Evolutionary conservation across 305 asterid species (phyloP).

Genomic region (Fraxinus xanthoxyloides): DNA sequence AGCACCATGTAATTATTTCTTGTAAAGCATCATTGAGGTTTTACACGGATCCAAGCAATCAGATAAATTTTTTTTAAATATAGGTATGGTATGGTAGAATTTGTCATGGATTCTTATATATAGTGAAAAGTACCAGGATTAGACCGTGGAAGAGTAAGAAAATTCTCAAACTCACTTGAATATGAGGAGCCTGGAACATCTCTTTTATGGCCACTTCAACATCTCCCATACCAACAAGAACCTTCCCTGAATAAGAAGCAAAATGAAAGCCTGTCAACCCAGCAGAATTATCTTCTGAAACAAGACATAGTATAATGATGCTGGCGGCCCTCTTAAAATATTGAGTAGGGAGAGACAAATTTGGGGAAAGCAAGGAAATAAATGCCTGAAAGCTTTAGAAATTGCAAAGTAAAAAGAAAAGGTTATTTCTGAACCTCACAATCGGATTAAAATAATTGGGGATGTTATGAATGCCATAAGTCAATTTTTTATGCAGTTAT

Average conservation of each 20-base stretch:
- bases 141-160: constrained; percentile 1
- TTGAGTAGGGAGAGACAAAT: not conserved
- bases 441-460: not conserved
- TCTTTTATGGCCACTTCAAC: constrained; percentile 89
- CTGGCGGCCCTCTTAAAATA: not conserved
- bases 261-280: not conserved
- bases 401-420: not conserved
- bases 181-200: constrained; percentile 99
- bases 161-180: constrained; percentile 59
- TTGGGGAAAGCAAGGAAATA: constrained; percentile 1
- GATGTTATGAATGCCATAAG: not conserved
- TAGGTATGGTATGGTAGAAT: not conserved
- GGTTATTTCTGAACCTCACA: not conserved
- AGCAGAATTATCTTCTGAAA: constrained; percentile 8
- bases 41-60: not conserved
- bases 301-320: constrained; percentile 7
- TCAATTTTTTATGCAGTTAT: not conserved
- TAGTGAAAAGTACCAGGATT: not conserved
- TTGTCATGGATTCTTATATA: not conserved
- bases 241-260: constrained; percentile 48
- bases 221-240: constrained; percentile 65
- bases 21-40: not conserved
- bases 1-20: not conserved
- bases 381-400: not conserved
- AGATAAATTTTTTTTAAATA: not conserved